phyloP scores from a whole-genome alignment of 1,284 basidiomycete genomes.

The Kwoniella shivajii region DNA sequence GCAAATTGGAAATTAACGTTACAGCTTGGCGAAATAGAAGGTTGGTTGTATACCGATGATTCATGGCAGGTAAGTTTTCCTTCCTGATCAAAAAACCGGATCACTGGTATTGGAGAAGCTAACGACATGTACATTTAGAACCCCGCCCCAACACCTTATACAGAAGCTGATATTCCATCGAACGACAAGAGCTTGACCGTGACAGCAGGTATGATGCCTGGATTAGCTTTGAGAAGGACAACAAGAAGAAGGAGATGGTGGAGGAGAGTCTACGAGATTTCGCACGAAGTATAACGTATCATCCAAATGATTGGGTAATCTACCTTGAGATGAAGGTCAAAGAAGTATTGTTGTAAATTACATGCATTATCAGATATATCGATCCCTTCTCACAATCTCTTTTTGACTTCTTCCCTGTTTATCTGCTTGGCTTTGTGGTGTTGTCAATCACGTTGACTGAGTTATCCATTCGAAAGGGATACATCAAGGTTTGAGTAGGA shows the following conservation, averaged over 20 bases:
- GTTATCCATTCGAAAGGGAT: no score
- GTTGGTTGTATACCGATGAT: conserved; percentile 53
- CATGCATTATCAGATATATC: no score
- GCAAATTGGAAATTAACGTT: background rate
- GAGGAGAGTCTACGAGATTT: conserved; percentile 38
- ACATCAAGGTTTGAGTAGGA: conserved; percentile 1
- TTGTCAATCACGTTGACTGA: no score
- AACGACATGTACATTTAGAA: conserved; percentile 16
- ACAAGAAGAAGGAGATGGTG: conserved; percentile 46
- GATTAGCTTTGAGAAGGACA: conserved; percentile 24
- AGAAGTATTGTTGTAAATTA: background rate
- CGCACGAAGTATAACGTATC: background rate
- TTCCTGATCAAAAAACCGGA: background rate
- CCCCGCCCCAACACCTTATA: conserved; percentile 23
- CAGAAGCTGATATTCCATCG: conserved; percentile 21
- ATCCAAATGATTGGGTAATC: background rate
- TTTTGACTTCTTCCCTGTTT: background rate
- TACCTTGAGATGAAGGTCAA: background rate
- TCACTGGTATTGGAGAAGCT: background rate
- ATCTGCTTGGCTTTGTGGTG: background rate
- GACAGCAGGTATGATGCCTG: conserved; percentile 20
- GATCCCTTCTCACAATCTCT: background rate
- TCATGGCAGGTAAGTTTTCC: conserved; percentile 43
- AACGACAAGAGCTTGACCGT: conserved; percentile 5
- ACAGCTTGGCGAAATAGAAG: conserved; percentile 28